Conservation (phyloP, 805 yeast genomes). For the Candida wancherniae region DNA sequence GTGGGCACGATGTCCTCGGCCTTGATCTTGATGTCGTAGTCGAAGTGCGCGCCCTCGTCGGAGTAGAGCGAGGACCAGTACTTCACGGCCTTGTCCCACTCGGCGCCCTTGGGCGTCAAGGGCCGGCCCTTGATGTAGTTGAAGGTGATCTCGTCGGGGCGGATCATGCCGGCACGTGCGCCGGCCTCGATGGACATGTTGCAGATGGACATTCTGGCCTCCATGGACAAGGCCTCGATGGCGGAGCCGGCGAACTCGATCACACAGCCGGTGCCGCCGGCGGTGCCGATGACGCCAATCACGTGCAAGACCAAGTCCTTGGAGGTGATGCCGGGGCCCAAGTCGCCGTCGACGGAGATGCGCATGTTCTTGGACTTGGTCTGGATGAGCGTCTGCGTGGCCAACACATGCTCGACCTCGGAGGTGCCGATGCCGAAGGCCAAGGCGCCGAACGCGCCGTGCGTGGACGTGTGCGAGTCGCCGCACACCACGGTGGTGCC, state of each 20-base stretch:
- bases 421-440: slow-evolving; percentile 99
- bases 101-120: slow-evolving; percentile 86
- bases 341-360: slow-evolving; percentile 76
- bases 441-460: slow-evolving; percentile 96
- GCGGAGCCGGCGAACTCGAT: slow-evolving; percentile 97
- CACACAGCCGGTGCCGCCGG: slow-evolving; percentile 98
- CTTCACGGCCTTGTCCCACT: slow-evolving; percentile 89
- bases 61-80: slow-evolving; percentile 89
- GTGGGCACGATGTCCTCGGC: slow-evolving; percentile 91
- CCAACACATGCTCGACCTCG: slow-evolving; percentile 97
- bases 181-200: slow-evolving; percentile 99
- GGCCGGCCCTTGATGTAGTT: slow-evolving; percentile 91
- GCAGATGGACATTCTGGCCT: slow-evolving; percentile 98
- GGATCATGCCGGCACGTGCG: slow-evolving; percentile 99
- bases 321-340: slow-evolving; percentile 86
- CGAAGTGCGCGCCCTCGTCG: slow-evolving; percentile 89
- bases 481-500: slow-evolving; percentile 99
- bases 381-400: slow-evolving; percentile 95
- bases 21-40: slow-evolving; percentile 71
- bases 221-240: slow-evolving; percentile 85
- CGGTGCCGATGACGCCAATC: slow-evolving; percentile 95
- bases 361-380: slow-evolving; percentile 95
- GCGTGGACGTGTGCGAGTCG: slow-evolving; percentile 97
- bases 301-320: slow-evolving; percentile 93
- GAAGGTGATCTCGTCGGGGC: slow-evolving; percentile 87